Base-by-base conservation (phyloP, 1,284 basidiomycete species). In the Tilletia horrida region DNA sequence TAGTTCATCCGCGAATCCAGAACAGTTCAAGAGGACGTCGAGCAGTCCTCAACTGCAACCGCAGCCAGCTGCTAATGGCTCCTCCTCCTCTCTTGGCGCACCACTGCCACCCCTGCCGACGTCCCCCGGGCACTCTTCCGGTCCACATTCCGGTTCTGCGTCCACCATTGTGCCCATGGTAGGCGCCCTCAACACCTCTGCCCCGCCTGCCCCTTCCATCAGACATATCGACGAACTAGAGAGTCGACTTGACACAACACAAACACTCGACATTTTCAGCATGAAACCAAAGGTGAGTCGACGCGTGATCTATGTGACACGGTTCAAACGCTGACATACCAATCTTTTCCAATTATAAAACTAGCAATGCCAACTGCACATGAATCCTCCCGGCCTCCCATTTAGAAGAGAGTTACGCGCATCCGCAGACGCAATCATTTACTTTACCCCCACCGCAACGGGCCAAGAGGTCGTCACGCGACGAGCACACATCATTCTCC, bases 181-280 rank as follows among this genome's bases (percentile, higher is more conserved):
- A 27, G 55, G 55, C 29, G 55, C 27, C 27, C 52, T 57, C 8
- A n/a, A 31, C 31, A 40, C 59, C n/a, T 25, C 42, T 11, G 16
- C 25, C 27, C 29, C 40, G 8, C 61, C 35, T n/a, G 18, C 55
- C 27, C 27, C 29, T 14, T 48, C 63, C 14, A 48, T 52, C 43
- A n/a, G 27, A n/a, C 55, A 59, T 14, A 59, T 59, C n/a, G 76
- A 75, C 25, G 90, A 93, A 75, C 86, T 99, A 25, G 95, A 98
- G 81, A 84, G 86, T 42, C 86, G 91, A 35, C 86, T 98, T 52
- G 87, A 89, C 65, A 89, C 92, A 0, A 87, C 90, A 57, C 85
- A 87, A 35, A 92, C 91, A 3, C 84, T 97, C 42, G 95, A 99
- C 82, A 89, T 99, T 59, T 99, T 99, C 82, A 91, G 92, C 0